These are phyloP conservation scores for Boletus pseudopeckii DNA, from an alignment of 768 basidiomycete species.

Conservation along the genomic window DNA sequence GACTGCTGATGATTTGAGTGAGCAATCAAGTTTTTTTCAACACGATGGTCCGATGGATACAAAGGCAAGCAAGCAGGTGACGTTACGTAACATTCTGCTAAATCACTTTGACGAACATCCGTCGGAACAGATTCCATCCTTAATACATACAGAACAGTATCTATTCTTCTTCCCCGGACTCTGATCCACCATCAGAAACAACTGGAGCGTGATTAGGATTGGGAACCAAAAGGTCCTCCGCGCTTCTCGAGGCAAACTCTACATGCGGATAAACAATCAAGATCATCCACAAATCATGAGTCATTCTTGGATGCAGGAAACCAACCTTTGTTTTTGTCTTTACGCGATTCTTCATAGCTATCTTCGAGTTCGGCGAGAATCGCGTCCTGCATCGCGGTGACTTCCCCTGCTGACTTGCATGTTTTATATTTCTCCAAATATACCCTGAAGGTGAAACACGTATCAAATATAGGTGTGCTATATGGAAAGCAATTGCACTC, in stretches of 20 bases:
- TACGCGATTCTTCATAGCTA: constrained; percentile 56
- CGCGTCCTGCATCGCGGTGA: constrained; percentile 57
- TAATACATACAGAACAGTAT: background rate
- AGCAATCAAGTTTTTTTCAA: background rate
- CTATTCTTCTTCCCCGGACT: constrained; percentile 14
- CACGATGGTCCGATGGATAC: too few species aligned
- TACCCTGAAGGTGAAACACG: constrained; percentile 1
- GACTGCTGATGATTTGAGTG: background rate
- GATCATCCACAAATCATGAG: background rate
- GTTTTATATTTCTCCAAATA: constrained; percentile 75
- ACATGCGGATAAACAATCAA: background rate
- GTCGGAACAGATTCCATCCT: background rate
- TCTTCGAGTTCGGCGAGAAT: constrained; percentile 69
- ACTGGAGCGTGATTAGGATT: constrained; percentile 60
- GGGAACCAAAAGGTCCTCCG: constrained; percentile 60
- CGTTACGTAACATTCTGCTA: too few species aligned
- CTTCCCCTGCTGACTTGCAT: constrained; percentile 60
- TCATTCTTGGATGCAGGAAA: background rate
- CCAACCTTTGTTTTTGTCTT: constrained; percentile 42
- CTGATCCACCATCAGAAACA: constrained; percentile 17
- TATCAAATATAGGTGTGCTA: background rate
- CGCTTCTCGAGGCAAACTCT: constrained; percentile 30
- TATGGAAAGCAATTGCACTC: background rate
- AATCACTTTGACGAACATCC: too few species aligned
- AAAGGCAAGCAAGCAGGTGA: too few species aligned